phyloP scores from a whole-genome alignment of 441 rosid species.

The Brassica hybrid region DNA sequence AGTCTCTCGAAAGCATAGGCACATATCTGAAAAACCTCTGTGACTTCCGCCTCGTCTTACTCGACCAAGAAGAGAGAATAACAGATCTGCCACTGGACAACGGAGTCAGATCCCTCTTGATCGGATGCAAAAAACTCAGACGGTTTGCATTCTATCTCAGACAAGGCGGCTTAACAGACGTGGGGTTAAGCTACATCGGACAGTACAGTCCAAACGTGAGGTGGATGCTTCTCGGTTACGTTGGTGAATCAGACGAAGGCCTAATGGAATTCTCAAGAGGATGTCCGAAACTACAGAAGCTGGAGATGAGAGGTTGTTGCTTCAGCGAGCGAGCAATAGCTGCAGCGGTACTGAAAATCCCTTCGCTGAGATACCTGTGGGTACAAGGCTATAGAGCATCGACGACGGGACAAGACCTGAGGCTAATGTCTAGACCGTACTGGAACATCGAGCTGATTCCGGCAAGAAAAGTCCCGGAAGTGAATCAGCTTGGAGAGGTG shows the following conservation, averaged over 20 bases:
- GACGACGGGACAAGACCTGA: constrained; percentile 51
- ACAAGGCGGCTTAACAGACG: constrained; percentile 77
- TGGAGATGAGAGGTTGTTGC: constrained; percentile 92
- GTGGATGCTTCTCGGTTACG: no score
- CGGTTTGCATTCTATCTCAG: constrained; percentile 85
- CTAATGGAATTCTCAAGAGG: constrained; percentile 77
- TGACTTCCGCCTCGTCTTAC: no score
- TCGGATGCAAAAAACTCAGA: constrained; percentile 78
- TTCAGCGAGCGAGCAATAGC: constrained; percentile 86
- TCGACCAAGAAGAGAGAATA: no score
- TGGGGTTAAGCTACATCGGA: constrained; percentile 79
- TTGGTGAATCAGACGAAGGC: constrained; percentile 83
- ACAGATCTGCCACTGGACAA: no score
- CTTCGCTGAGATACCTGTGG: constrained; percentile 89
- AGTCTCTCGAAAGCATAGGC: no score
- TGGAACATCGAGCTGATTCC: constrained; percentile 97
- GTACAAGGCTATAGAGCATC: constrained; percentile 85
- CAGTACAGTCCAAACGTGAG: constrained; percentile 70
- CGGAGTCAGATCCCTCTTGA: constrained; percentile 82
- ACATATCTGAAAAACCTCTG: no score
- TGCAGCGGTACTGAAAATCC: constrained; percentile 58
- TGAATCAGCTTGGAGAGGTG: constrained; percentile 43
- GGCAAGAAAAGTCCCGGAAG: constrained; percentile 47
- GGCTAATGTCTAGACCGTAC: constrained; percentile 81
- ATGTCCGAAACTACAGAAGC: constrained; percentile 81